phyloP scores from a whole-genome alignment of 2,329 filamentous ascomycete species.

The Cadophora malorum region DNA sequence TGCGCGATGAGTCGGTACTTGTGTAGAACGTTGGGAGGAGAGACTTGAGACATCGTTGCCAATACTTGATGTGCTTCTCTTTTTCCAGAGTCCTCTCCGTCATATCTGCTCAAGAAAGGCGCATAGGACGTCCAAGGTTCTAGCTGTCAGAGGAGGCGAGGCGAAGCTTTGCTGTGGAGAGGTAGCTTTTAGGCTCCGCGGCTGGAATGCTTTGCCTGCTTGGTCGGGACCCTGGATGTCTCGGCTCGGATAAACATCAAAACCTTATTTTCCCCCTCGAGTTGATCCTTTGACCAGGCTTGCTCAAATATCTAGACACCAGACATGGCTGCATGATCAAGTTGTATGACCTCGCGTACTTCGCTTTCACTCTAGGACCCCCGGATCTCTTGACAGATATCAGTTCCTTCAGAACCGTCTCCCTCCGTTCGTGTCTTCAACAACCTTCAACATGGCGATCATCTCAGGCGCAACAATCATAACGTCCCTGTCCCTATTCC shows the following conservation, averaged over 20 bases:
- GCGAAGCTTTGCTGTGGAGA: conserved; percentile 10
- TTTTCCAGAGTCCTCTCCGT: conserved; percentile 56
- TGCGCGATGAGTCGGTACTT: conserved; percentile 86
- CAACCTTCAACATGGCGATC: conserved; percentile 69
- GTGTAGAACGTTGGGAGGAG: conserved; percentile 85
- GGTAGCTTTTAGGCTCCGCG: conserved; percentile 6
- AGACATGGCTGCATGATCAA: conserved; percentile 21
- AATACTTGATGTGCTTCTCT: conserved; percentile 84
- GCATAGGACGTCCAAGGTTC: neutral
- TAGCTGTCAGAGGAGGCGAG: neutral
- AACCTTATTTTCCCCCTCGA: conserved; percentile 25
- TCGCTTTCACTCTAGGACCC: neutral
- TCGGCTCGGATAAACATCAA: conserved; percentile 28
- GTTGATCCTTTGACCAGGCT: conserved; percentile 24
- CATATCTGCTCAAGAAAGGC: conserved; percentile 5
- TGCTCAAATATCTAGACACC: conserved; percentile 1
- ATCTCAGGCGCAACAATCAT: conserved; percentile 83
- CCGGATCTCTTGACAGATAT: neutral
- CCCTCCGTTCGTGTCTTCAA: neutral
- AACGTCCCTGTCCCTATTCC: conserved; percentile 81
- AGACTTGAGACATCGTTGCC: conserved; percentile 84
- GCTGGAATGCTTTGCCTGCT: neutral
- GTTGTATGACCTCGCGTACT: conserved; percentile 10
- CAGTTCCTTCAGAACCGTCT: neutral
- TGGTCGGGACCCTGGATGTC: conserved; percentile 19